Evolutionary conservation across 768 basidiomycete species (phyloP), one percentile per base, ranked within the genome.

Genomic region (Xerocomellus chrysenteron): DNA sequence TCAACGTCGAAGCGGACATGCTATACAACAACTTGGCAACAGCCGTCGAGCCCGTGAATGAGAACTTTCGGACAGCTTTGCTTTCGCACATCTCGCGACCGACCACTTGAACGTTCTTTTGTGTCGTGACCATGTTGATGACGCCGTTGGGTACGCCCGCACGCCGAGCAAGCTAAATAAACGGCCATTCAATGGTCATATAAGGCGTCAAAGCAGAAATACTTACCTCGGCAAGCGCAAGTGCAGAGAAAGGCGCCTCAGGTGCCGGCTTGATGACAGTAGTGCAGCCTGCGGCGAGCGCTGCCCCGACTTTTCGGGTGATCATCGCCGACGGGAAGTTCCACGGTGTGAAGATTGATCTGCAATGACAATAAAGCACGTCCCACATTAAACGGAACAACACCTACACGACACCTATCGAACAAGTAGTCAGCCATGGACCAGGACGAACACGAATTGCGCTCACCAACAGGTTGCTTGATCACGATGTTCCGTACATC

Each of bases 301-400:
- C 93, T 30, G 92, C 84, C 28, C 85, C 92, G 16, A 94, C 76
- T 72, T 95, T 95, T n/a, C 93, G 87, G 1, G 90, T 89, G 21
- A 93, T 90, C 92, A 95, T 95, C 0, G 93, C 92, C 26, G 90
- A 92, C 2, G 95, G 95, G 76, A 97, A 98, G 73, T 97, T 94
- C 92, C 90, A 91, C 36, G 90, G 90, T 1, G 90, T 91, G 41
- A 92, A 61, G 60, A 92, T 90, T 7, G 87, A 86, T 10, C 90
- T 92, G 60, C 12, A 44, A 32, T 26, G 32, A 35, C 62, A 30
- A 62, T 63, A 13, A 57, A 55, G 44, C 9, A 43, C 24, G 30
- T 21, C 28, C 4, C 5, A 28, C 7, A n/a, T 36, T 3, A 14
- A 14, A 35, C 21, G 19, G 12, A 26, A 55, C 30, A 61, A 54